Conservation (phyloP, 192 early-diverging fungal genomes). For the Helicostylum pulchrum region DNA sequence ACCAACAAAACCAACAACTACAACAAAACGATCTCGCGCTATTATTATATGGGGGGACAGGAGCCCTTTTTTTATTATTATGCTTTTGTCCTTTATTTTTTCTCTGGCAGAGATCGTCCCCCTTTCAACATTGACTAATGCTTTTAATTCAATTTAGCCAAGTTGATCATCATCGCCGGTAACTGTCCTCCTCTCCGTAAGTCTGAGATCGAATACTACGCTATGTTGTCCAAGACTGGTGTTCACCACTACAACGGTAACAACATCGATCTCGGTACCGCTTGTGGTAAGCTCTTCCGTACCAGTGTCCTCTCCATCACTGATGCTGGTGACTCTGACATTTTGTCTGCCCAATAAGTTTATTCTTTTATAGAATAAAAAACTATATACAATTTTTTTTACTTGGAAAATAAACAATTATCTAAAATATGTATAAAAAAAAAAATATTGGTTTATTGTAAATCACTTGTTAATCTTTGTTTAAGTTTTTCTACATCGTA, state of each 20-base stretch:
- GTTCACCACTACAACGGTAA: slow-evolving; percentile 99
- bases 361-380: not conserved
- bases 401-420: not conserved
- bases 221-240: slow-evolving; percentile 99
- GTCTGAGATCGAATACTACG: slow-evolving; percentile 99
- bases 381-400: not conserved
- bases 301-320: slow-evolving; percentile 92
- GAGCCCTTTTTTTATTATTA: slow-evolving; percentile 11
- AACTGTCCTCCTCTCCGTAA: slow-evolving; percentile 99
- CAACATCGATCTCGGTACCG: slow-evolving; percentile 99
- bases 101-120: slow-evolving; percentile 21
- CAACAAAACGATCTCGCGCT: no score
- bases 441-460: not conserved
- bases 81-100: not conserved
- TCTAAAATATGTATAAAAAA: not conserved
- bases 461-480: slow-evolving; percentile 6
- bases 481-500: slow-evolving; percentile 30
- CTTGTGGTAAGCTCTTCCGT: slow-evolving; percentile 99
- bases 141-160: slow-evolving; percentile 57
- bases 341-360: slow-evolving; percentile 40
- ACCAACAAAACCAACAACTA: not conserved
- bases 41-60: slow-evolving; percentile 13
- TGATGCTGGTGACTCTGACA: slow-evolving; percentile 93
- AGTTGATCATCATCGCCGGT: slow-evolving; percentile 98
- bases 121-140: slow-evolving; percentile 2